Conservation (phyloP, 306 rosid genomes). For the Cucurbita maxima region DNA sequence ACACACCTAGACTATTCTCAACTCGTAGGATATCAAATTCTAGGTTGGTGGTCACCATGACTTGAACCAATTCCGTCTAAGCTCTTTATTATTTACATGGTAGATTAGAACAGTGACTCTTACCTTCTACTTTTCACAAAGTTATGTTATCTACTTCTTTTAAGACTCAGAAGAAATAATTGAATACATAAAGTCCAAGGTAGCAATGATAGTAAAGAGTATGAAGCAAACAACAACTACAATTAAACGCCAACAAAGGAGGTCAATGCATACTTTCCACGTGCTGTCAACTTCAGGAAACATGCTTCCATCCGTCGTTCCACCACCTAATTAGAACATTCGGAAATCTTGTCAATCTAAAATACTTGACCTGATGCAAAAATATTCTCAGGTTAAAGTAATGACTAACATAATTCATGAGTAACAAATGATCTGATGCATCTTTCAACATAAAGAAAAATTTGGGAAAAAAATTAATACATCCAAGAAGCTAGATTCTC, state of each 20-base stretch:
- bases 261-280: constrained; percentile 59
- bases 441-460: background rate
- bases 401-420: background rate
- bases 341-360: constrained; percentile 4
- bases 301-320: constrained; percentile 44
- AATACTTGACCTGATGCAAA: background rate
- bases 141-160: background rate
- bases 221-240: background rate
- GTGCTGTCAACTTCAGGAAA: constrained; percentile 84
- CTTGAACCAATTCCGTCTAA: background rate
- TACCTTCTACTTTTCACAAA: background rate
- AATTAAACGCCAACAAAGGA: background rate
- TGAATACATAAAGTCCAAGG: background rate
- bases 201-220: constrained; percentile 4
- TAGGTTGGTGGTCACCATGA: background rate
- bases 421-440: background rate
- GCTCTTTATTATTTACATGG: too few relatives aligned
- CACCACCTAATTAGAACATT: constrained; percentile 40
- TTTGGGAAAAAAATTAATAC: background rate
- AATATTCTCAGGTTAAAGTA: background rate
- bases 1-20: too few relatives aligned
- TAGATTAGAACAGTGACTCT: background rate
- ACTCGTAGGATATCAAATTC: too few relatives aligned
- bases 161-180: background rate
- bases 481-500: background rate